phyloP scores from a whole-genome alignment of 2,329 filamentous ascomycete genomes.

The Apiospora hydei region DNA sequence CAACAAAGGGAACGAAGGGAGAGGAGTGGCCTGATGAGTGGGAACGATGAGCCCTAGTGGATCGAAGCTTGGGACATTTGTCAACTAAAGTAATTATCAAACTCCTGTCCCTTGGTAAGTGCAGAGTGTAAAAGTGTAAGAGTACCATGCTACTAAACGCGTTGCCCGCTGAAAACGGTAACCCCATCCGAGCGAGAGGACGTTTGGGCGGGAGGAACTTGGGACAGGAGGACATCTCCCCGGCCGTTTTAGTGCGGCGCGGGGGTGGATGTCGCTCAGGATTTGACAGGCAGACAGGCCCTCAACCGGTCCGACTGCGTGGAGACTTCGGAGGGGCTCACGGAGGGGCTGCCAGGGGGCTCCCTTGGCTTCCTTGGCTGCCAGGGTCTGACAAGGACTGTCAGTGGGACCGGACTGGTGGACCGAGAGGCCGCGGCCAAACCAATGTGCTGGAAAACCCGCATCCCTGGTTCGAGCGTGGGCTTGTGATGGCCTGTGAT shows the following conservation, averaged over 20 bases:
- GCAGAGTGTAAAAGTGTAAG: not conserved
- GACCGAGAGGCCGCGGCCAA: not conserved
- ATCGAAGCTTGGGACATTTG: not conserved
- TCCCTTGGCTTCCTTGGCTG: too few relatives aligned
- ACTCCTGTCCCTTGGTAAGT: slow-evolving; percentile 2
- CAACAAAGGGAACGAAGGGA: not conserved
- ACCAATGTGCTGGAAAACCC: not conserved
- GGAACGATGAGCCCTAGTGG: not conserved
- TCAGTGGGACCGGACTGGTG: not conserved
- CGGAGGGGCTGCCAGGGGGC: not conserved
- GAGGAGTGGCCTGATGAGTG: not conserved
- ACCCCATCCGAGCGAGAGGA: slow-evolving; percentile 1
- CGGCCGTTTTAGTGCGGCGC: not conserved
- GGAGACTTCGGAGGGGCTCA: not conserved
- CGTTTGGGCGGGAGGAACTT: too few relatives aligned
- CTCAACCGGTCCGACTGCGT: not conserved
- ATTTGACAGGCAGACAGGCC: not conserved
- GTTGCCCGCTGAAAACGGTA: not conserved
- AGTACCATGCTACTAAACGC: not conserved
- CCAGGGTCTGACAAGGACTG: not conserved
- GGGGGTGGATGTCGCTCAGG: not conserved
- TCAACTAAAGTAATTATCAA: not conserved
- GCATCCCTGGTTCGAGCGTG: not conserved
- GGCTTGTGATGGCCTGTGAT: not conserved
- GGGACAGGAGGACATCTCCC: not conserved